Percentiles rank a stretch among this genome's conserved stretches.
phyloP scores from a whole-genome alignment of 805 yeast genomes.

The Yamadazyma insecticola region DNA sequence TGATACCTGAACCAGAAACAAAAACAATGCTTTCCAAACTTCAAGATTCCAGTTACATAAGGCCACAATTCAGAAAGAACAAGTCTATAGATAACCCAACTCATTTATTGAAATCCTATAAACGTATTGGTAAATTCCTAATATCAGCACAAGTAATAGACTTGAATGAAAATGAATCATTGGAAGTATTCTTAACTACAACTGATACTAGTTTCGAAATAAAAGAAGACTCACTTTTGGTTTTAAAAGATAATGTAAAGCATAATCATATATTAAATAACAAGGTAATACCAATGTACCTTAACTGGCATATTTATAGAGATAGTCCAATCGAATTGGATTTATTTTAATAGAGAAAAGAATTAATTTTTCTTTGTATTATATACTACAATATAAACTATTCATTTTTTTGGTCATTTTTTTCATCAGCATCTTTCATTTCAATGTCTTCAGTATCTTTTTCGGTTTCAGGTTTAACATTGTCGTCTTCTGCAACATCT shows the following conservation, averaged over 20 bases:
- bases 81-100: conserved; percentile 6
- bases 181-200: conserved; percentile 4
- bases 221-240: conserved; percentile 3
- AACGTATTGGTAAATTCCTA: conserved; percentile 10
- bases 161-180: background rate
- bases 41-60: conserved; percentile 2
- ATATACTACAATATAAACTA: background rate
- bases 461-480: background rate
- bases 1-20: background rate
- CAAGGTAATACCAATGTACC: conserved; percentile 3
- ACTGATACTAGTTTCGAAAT: conserved; percentile 8
- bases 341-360: background rate
- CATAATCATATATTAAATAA: conserved; percentile 3
- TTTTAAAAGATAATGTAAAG: conserved; percentile 5
- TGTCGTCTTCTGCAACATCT: conserved; percentile 1
- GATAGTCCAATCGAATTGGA: conserved; percentile 8
- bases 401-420: conserved; percentile 2
- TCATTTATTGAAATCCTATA: conserved; percentile 2
- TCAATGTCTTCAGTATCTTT: conserved; percentile 1
- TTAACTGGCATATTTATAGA: conserved; percentile 12
- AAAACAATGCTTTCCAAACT: conserved; percentile 1
- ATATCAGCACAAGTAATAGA: conserved; percentile 5
- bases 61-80: conserved; percentile 8
- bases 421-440: conserved; percentile 13
- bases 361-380: background rate